phyloP scores from a whole-genome alignment of 768 basidiomycete species.

The Omphalotus guepiniiformis region DNA sequence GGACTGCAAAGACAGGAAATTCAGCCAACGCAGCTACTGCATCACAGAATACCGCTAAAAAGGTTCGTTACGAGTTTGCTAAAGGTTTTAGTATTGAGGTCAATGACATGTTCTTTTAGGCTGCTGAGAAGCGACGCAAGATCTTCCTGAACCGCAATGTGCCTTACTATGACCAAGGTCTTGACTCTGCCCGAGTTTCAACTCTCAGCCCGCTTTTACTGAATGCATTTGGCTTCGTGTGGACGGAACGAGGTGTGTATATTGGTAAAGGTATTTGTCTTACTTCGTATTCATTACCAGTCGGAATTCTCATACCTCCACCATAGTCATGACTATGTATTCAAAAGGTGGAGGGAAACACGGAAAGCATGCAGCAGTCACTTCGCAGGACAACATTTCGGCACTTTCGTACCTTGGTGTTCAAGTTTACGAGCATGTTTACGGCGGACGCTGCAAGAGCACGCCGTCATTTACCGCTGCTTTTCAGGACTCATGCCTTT shows the following conservation, averaged over 20 bases:
- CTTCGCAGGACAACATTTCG: slow-evolving; percentile 10
- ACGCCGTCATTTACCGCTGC: slow-evolving; percentile 11
- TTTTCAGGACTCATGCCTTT: slow-evolving; percentile 15
- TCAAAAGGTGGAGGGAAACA: no score
- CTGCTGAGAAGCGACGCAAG: slow-evolving; percentile 4
- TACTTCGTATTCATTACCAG: neutral
- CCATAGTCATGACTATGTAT: slow-evolving; percentile 12
- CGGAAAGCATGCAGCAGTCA: slow-evolving; percentile 15
- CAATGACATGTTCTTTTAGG: no score
- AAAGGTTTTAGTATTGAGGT: no score
- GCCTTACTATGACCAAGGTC: neutral
- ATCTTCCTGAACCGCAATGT: slow-evolving; percentile 9
- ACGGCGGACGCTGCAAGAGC: slow-evolving; percentile 10
- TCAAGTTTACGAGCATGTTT: slow-evolving; percentile 16
- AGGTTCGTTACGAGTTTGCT: no score
- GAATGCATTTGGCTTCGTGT: slow-evolving; percentile 11
- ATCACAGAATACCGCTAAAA: no score
- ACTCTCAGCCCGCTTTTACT: slow-evolving; percentile 6
- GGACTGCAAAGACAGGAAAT: no score
- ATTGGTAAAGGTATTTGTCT: slow-evolving; percentile 7
- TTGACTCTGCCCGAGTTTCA: slow-evolving; percentile 9
- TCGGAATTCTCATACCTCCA: neutral
- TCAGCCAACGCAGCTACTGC: no score
- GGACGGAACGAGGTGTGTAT: slow-evolving; percentile 3
- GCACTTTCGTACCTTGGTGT: slow-evolving; percentile 16